Conservation (phyloP, 2,329 filamentous ascomycete genomes). For the Rhytidhysteron rufulum region DNA sequence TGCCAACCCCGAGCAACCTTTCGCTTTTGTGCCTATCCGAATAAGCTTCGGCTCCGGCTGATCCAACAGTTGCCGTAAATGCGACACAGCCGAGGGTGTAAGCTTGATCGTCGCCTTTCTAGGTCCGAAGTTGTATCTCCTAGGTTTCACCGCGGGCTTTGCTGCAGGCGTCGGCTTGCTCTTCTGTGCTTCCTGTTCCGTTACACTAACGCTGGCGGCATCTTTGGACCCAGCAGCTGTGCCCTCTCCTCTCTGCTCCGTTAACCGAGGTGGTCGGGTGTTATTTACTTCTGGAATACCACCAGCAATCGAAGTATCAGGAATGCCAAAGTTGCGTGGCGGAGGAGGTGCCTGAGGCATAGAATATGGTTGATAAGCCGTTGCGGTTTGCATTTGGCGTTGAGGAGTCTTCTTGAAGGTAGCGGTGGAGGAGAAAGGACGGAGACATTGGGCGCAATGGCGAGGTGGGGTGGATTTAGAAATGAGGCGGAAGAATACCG, state of each 20-base stretch:
- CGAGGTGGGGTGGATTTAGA: constrained; percentile 19
- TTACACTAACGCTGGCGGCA: constrained; percentile 44
- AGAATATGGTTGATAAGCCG: constrained; percentile 59
- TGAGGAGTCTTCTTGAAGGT: constrained; percentile 32
- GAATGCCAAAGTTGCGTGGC: constrained; percentile 55
- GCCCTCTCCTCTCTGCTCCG: constrained; percentile 13
- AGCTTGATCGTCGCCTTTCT: constrained; percentile 91
- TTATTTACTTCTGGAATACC: constrained; percentile 46
- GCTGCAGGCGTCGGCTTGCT: constrained; percentile 46
- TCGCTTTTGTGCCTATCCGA: constrained; percentile 88
- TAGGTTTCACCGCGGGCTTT: constrained; percentile 50
- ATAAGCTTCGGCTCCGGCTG: constrained; percentile 90
- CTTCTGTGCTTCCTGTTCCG: constrained; percentile 66
- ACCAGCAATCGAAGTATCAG: constrained; percentile 59
- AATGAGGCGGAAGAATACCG: constrained; percentile 23
- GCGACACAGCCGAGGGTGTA: constrained; percentile 73
- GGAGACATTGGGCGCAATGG: constrained; percentile 43
- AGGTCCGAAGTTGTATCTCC: constrained; percentile 65
- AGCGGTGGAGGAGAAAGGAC: constrained; percentile 41
- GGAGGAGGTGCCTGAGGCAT: constrained; percentile 55
- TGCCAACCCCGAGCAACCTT: constrained; percentile 87
- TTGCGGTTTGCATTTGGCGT: constrained; percentile 58
- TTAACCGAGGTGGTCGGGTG: constrained; percentile 41
- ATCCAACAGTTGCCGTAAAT: constrained; percentile 72
- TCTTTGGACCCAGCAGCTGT: constrained; percentile 21